Evolutionary conservation across 306 rosid species (phyloP).

Genomic region (Vigna nakashimae): DNA sequence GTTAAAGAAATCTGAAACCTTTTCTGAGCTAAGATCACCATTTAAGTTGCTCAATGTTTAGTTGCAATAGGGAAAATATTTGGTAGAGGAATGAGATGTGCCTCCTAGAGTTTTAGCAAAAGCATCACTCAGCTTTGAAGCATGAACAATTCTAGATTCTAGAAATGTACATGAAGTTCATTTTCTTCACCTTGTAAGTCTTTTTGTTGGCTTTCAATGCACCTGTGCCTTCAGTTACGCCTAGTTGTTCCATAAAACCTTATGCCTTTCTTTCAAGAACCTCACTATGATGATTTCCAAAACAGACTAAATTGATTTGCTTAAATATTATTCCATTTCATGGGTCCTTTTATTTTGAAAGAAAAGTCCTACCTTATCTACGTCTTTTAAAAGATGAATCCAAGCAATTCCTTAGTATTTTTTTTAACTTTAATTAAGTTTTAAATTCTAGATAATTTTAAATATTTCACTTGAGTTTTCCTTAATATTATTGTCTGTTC

Average conservation of each 20-base stretch:
- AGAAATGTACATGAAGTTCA: neutral
- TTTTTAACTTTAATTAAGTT: too few relatives aligned
- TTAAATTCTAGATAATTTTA: too few relatives aligned
- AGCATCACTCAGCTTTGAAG: neutral
- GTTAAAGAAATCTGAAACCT: conserved; percentile 56
- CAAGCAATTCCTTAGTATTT: too few relatives aligned
- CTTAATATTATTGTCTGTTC: too few relatives aligned
- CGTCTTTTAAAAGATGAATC: too few relatives aligned
- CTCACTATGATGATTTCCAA: neutral
- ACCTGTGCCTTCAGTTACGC: neutral
- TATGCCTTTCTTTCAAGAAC: neutral
- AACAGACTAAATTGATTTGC: neutral
- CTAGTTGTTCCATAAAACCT: neutral
- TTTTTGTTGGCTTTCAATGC: conserved; percentile 2
- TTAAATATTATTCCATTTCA: neutral
- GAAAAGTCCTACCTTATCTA: neutral
- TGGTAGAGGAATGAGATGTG: conserved; percentile 3
- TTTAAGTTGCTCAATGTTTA: conserved; percentile 69
- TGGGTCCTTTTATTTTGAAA: neutral
- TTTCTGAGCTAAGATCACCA: conserved; percentile 60
- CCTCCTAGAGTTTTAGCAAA: conserved; percentile 14
- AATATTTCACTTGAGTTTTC: too few relatives aligned
- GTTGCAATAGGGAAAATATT: conserved; percentile 27
- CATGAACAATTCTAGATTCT: conserved; percentile 28
- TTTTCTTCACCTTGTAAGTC: neutral